These are phyloP conservation scores for Onygenales sp. DNA, from an alignment of 2,329 filamentous ascomycete species.

Conservation along the genomic window DNA sequence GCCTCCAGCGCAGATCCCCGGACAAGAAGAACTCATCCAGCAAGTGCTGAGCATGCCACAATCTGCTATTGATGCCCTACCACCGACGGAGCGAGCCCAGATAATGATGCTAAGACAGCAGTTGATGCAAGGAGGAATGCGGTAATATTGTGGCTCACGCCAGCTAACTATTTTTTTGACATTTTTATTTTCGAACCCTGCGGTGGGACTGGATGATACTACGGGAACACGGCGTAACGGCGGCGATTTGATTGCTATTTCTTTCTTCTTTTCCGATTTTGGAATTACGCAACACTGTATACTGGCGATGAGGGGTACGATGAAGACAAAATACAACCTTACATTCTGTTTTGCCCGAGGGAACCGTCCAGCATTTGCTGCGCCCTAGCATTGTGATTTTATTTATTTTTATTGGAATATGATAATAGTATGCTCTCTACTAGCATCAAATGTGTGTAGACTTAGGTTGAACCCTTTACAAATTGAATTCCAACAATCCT, in stretches of 20 bases:
- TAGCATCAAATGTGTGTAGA: too few species aligned
- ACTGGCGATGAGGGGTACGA: background rate
- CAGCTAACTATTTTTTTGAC: constrained; percentile 69
- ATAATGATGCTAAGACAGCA: constrained; percentile 66
- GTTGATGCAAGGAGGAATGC: constrained; percentile 75
- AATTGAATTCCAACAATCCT: too few species aligned
- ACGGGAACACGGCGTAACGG: background rate
- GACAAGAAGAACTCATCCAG: constrained; percentile 65
- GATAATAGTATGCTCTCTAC: too few species aligned
- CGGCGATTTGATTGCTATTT: background rate
- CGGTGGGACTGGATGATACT: background rate
- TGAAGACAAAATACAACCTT: background rate
- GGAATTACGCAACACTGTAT: background rate
- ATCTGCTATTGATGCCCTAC: constrained; percentile 67
- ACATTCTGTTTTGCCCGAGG: too few species aligned
- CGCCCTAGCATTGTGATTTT: too few species aligned
- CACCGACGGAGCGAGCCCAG: constrained; percentile 65
- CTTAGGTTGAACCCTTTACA: too few species aligned
- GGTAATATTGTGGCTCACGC: constrained; percentile 84
- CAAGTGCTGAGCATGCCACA: constrained; percentile 74
- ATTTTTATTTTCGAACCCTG: constrained; percentile 58
- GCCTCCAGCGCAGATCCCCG: constrained; percentile 36
- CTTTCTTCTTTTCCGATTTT: background rate
- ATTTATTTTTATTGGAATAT: too few species aligned
- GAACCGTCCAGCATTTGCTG: too few species aligned